A percentile compares a stretch with the other conserved stretches of the same genome.
Evolutionary conservation across 441 rosid species (phyloP).

Genomic region (Brassica balearica): DNA sequence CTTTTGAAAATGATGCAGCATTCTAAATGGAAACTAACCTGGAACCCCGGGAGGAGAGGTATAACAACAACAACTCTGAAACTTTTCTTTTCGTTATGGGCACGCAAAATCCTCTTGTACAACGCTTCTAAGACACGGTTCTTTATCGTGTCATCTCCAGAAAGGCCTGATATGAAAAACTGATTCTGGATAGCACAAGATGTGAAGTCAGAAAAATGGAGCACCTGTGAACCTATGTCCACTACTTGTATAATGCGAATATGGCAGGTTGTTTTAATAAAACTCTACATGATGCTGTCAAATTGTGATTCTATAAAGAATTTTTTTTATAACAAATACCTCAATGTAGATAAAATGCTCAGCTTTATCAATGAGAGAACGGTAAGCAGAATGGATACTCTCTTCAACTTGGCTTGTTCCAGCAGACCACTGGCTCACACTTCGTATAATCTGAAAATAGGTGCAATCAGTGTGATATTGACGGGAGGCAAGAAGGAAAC

Average conservation of each 20-base stretch:
- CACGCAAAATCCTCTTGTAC: slow-evolving; percentile 81
- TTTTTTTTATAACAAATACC: slow-evolving; percentile 54
- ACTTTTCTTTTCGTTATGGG: slow-evolving; percentile 82
- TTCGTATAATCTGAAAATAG: slow-evolving; percentile 81
- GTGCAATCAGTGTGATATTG: slow-evolving; percentile 32
- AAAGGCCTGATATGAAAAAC: slow-evolving; percentile 99
- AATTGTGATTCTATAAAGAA: not conserved
- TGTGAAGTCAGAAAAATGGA: slow-evolving; percentile 54
- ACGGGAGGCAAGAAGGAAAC: slow-evolving; percentile 32
- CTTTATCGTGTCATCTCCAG: slow-evolving; percentile 82
- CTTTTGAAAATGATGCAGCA: not conserved
- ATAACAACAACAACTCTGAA: slow-evolving; percentile 92
- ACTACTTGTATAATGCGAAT: slow-evolving; percentile 12
- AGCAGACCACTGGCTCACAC: slow-evolving; percentile 99
- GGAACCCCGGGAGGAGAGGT: slow-evolving; percentile 98
- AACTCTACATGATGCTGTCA: slow-evolving; percentile 17
- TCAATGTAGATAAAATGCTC: slow-evolving; percentile 94
- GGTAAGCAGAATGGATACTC: slow-evolving; percentile 89
- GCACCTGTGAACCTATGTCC: slow-evolving; percentile 30
- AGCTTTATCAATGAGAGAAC: slow-evolving; percentile 91
- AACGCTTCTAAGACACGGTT: slow-evolving; percentile 94
- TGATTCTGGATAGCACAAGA: slow-evolving; percentile 86
- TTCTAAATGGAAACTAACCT: slow-evolving; percentile 56
- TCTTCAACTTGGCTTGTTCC: slow-evolving; percentile 98
- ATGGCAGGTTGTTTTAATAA: slow-evolving; percentile 11